Evolutionary conservation across 106 monocot species (phyloP), one percentile per base, ranked within the genome.

Genomic region (Acorus gramineus): DNA sequence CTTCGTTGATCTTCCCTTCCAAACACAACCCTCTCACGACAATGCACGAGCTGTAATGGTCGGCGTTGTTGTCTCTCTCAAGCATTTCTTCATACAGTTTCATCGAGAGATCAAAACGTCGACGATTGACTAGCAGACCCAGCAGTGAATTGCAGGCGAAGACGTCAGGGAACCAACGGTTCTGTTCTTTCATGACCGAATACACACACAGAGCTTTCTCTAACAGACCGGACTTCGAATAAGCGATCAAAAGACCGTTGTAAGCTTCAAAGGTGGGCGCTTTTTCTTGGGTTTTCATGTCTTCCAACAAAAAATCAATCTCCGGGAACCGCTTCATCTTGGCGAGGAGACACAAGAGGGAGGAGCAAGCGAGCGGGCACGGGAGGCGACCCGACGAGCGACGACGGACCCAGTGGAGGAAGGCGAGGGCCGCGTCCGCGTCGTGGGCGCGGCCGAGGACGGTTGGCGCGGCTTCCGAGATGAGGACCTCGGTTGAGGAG

Each of bases 41-140:
- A 4, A 91, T 79, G 12, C 85, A 66, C 8, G 91, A 79, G 60
- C 75, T 88, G 51, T 73, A 80, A 66, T 87, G 79, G 72, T 91
- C 79, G 6, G 77, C 82, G 3, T 63, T 77, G 3, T 66, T 68
- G 5, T 72, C 80, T 69, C 67, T 53, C 9, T 71, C 42, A 49
- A 85, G 66, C 87, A 98, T 98, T 88, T 88, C 88, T 52, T 85
- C 96, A 73, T 85, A 91, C 77, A 98, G 54, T 60, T 77, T n/a
- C 3, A 59, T 60, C 0, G 91, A 90, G 62, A 53, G 4, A 43
- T 57, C 72, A 14, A 73, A 59, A n/a, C 46, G 42, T 3, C 79
- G 56, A 7, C 61, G 63, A 14, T 73, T 61, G 6, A 96, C 74
- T 44, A 96, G 75, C 57, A 83, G 6, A 43, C 56, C 55, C 6